Base-by-base conservation (phyloP, 1,139 yeast species). In the Pneumocystis carinii region DNA sequence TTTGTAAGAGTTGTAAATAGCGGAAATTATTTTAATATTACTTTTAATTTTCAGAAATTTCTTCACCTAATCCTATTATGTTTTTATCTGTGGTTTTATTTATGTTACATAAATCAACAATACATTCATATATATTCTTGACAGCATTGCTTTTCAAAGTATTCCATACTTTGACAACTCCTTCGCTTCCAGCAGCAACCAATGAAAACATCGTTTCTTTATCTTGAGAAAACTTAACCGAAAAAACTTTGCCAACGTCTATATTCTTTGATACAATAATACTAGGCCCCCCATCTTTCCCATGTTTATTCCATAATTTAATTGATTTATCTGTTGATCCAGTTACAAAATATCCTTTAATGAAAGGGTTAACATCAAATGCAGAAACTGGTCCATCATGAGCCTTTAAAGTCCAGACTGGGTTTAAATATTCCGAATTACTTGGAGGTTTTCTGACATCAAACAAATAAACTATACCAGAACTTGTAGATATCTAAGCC, bases 321-420 rank as follows among this genome's bases (percentile, higher is more conserved):
- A 90, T 83, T 14, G 77, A 76, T 74, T 87, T 88, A 72, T 94
- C 98, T 64, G 90, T 88, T 12, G 97, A 96, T 64, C 95, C 85
- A 2, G 97, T 89, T 37, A 84, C 83, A 73, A 92, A 75, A 79
- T 87, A 77, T 19, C 95, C 95, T 36, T 86, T 85, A 61, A 89
- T 75, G 72, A 78, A 81, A 41, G 74, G 72, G 74, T 88, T 90
- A 60, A 85, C 80, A 69, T 85, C 86, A 70, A 94, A 80, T 2
- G 94, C 80, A 12, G 97, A 86, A 66, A 92, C 86, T 36, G 67
- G 67, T 3, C 95, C 83, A 75, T 92, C 97, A 73, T 92, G 98
- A 1, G 98, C 98, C 75, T 94, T 96, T 70, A 92, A 79, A 5
- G 95, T 88, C 99, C 99, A 92, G 55, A 92, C 71, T 35, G 96